Evolutionary conservation across 148 eudicot genomes (phyloP).

Genomic region (Simmondsia chinensis): DNA sequence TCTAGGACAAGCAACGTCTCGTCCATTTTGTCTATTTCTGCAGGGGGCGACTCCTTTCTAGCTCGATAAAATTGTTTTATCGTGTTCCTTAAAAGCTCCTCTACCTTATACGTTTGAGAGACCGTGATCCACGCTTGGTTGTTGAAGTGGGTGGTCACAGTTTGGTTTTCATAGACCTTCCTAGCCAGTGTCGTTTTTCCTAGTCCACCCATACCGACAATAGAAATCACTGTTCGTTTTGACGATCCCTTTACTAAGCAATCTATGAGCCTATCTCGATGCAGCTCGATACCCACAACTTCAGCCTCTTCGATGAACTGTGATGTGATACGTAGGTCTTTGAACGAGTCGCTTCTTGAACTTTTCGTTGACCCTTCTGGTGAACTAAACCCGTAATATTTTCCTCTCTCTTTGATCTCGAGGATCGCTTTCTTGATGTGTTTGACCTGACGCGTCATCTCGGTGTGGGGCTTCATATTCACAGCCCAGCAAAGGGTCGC

Average conservation of each 20-base stretch:
- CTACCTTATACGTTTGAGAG: background rate
- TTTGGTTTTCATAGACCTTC: background rate
- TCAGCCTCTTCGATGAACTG: background rate
- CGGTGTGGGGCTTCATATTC: too few species aligned
- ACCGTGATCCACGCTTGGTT: slow-evolving; percentile 5
- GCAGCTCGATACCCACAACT: background rate
- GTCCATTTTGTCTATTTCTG: background rate
- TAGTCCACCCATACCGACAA: slow-evolving; percentile 8
- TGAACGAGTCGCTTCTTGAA: background rate
- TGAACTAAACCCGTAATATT: too few species aligned
- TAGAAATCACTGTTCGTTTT: background rate
- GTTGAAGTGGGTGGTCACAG: background rate
- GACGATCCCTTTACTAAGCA: background rate
- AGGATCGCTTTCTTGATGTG: background rate
- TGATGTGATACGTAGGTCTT: background rate
- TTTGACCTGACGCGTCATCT: too few species aligned
- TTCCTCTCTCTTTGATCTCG: too few species aligned
- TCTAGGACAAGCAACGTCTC: background rate
- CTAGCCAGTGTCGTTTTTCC: slow-evolving; percentile 3
- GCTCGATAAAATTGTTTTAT: background rate
- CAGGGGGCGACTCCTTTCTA: background rate
- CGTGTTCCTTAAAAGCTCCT: background rate
- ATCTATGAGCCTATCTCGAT: background rate
- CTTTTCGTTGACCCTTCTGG: background rate
- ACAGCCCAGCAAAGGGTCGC: too few species aligned